Percentiles rank a stretch among this genome's conserved stretches.
Conservation (phyloP, 257 asterid species). For the Nicotiana sylvestris region DNA sequence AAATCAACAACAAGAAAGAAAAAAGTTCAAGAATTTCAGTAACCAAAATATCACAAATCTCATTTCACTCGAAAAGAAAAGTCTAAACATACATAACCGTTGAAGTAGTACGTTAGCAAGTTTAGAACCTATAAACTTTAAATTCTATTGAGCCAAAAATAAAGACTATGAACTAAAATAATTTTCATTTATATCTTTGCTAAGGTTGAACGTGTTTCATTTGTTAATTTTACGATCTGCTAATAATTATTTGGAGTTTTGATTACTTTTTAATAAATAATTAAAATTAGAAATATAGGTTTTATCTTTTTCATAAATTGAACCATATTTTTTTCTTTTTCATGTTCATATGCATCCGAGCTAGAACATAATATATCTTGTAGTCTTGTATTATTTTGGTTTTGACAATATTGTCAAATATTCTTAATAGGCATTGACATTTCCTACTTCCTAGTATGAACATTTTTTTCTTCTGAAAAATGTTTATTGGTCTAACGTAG, state of each 20-base stretch:
- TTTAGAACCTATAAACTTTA: too few species aligned
- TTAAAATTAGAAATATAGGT: not conserved
- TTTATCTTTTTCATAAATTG: not conserved
- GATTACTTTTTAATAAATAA: not conserved
- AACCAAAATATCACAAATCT: too few species aligned
- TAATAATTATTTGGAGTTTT: not conserved
- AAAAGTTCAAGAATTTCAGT: too few species aligned
- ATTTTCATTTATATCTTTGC: not conserved
- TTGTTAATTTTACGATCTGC: not conserved
- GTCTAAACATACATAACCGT: too few species aligned
- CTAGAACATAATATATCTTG: not conserved
- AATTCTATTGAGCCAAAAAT: too few species aligned
- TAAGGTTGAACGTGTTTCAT: not conserved
- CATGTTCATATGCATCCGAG: not conserved
- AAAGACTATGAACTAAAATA: too few species aligned
- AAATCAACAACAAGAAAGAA: too few species aligned
- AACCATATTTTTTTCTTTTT: not conserved
- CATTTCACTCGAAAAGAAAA: too few species aligned
- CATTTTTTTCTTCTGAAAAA: not conserved
- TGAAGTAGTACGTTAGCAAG: too few species aligned
- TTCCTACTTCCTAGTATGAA: not conserved
- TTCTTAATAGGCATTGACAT: not conserved
- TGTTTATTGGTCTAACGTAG: not conserved
- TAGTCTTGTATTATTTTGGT: not conserved
- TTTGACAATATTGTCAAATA: too few species aligned